Evolutionary conservation across 2,329 filamentous ascomycete species (phyloP).

Genomic region (Fusarium camptoceras): DNA sequence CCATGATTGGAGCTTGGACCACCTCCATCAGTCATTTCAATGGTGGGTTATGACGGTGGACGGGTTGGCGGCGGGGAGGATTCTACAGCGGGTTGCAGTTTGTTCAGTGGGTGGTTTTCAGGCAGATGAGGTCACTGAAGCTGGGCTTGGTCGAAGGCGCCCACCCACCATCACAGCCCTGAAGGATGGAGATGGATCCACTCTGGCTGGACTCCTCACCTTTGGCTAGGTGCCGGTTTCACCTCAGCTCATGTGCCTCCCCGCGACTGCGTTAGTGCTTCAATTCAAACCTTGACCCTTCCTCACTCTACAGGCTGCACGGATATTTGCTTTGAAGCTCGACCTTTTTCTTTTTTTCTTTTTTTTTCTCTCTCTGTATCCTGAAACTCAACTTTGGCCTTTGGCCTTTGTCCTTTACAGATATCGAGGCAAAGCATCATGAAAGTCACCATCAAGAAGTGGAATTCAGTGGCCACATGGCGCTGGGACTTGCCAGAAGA

Average conservation of each 20-base stretch:
- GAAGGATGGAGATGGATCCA: not conserved
- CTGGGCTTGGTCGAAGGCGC: conserved; percentile 15
- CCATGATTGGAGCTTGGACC: conserved; percentile 44
- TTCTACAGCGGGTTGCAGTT: conserved; percentile 24
- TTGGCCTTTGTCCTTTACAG: conserved; percentile 2
- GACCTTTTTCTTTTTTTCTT: too few species aligned
- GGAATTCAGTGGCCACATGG: conserved; percentile 96
- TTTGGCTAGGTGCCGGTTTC: conserved; percentile 1
- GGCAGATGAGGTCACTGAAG: conserved; percentile 44
- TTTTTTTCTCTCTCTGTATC: too few species aligned
- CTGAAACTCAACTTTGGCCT: conserved; percentile 1
- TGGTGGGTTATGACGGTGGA: conserved; percentile 25
- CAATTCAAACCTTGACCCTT: conserved; percentile 32
- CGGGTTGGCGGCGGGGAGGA: conserved; percentile 12
- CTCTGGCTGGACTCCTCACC: conserved; percentile 10
- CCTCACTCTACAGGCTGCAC: conserved; percentile 22
- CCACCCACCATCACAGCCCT: conserved; percentile 18
- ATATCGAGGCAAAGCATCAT: conserved; percentile 61
- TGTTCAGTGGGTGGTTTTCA: conserved; percentile 35
- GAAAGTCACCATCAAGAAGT: conserved; percentile 95
- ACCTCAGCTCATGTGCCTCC: conserved; percentile 30
- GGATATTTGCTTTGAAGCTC: conserved; percentile 30
- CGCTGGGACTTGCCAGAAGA: conserved; percentile 97
- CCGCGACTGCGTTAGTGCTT: conserved; percentile 21
- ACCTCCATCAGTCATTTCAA: conserved; percentile 32